A percentile compares a stretch with the other conserved stretches of the same genome.
Evolutionary conservation across 352 stramenopile genomes (phyloP).

Genomic region (Thraustochytrium striatum): DNA sequence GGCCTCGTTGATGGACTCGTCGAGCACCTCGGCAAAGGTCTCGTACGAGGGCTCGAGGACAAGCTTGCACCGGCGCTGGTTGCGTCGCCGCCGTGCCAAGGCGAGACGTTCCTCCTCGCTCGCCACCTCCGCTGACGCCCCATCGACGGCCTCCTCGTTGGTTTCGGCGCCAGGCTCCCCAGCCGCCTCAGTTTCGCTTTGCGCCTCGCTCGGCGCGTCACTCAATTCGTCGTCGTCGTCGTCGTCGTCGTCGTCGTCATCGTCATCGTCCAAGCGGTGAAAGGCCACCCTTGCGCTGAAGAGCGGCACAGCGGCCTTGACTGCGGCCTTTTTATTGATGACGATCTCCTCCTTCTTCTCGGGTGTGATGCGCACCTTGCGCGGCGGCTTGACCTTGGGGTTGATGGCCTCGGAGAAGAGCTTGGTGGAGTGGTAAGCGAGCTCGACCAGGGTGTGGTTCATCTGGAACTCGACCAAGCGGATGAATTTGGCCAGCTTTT

Average conservation of each 20-base stretch:
- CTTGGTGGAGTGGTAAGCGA: constrained; percentile 9
- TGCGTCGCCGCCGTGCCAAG: neutral
- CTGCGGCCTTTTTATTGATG: constrained; percentile 34
- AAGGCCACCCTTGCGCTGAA: neutral
- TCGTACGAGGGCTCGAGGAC: constrained; percentile 3
- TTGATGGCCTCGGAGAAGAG: constrained; percentile 28
- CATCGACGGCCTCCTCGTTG: neutral
- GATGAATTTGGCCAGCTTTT: constrained; percentile 82
- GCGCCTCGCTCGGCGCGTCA: neutral
- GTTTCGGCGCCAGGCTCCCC: neutral
- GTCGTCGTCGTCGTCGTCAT: neutral
- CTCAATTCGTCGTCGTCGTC: neutral
- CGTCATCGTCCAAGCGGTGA: neutral
- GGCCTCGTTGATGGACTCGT: constrained; percentile 28
- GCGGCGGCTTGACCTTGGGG: constrained; percentile 12
- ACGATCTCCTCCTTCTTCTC: constrained; percentile 46
- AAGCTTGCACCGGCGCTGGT: neutral
- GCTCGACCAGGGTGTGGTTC: constrained; percentile 64
- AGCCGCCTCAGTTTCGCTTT: neutral
- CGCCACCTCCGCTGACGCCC: too few species aligned
- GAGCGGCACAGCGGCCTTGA: constrained; percentile 7
- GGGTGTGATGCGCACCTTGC: neutral
- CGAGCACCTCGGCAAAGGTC: neutral
- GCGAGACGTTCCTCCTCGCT: too few species aligned
- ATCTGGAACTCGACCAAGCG: constrained; percentile 83